These are phyloP conservation scores for Cyberlindnera japonica DNA, from an alignment of 805 yeast species.

Conservation along the genomic window DNA sequence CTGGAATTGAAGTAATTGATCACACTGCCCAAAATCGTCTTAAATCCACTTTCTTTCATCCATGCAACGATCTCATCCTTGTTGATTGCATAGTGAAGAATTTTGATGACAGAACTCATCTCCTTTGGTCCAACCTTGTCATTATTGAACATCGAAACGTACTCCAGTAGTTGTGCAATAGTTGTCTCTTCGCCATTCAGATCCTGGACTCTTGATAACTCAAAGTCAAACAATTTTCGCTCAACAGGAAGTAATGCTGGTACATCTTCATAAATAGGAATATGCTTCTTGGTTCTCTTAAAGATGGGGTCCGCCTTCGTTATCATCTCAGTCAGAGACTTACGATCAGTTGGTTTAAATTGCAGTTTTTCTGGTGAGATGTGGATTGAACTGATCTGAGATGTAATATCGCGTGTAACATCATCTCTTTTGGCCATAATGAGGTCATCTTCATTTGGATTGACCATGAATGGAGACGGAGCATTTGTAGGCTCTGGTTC, in stretches of 20 bases:
- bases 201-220: slow-evolving; percentile 12
- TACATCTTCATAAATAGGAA: slow-evolving; percentile 26
- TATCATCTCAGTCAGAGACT: slow-evolving; percentile 21
- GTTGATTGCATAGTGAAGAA: slow-evolving; percentile 16
- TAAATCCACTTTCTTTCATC: slow-evolving; percentile 22
- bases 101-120: slow-evolving; percentile 19
- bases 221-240: slow-evolving; percentile 21
- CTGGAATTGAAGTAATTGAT: slow-evolving; percentile 23
- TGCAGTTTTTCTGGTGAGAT: slow-evolving; percentile 25
- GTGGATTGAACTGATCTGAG: slow-evolving; percentile 20
- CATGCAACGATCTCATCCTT: slow-evolving; percentile 15
- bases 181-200: slow-evolving; percentile 11
- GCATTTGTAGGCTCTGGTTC: slow-evolving; percentile 8
- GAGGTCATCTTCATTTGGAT: slow-evolving; percentile 15
- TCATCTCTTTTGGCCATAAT: slow-evolving; percentile 17
- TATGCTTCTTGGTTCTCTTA: slow-evolving; percentile 16
- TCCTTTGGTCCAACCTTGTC: slow-evolving; percentile 15
- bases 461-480: slow-evolving; percentile 24
- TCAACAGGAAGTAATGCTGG: slow-evolving; percentile 4
- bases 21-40: slow-evolving; percentile 10
- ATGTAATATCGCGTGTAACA: slow-evolving; percentile 20
- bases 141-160: slow-evolving; percentile 11
- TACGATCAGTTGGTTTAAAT: slow-evolving; percentile 12
- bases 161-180: slow-evolving; percentile 7
- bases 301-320: slow-evolving; percentile 26